These are phyloP conservation scores for Venturia asperata DNA, from an alignment of 2,329 filamentous ascomycete genomes.

Conservation along the genomic window DNA sequence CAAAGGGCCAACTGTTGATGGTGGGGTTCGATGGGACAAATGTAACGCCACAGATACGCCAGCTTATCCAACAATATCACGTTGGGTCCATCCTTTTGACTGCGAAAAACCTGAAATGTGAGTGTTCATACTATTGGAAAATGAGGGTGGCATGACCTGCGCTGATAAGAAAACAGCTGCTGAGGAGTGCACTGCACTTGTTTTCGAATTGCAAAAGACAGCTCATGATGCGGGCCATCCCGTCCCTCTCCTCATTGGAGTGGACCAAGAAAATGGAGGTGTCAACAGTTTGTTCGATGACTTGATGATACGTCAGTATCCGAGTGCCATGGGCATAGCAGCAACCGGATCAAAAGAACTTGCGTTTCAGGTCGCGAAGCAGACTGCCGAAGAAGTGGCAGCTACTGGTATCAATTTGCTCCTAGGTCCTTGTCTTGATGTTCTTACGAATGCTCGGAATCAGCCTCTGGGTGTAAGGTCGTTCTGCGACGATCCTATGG, in stretches of 20 bases:
- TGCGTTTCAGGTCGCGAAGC: constrained; percentile 84
- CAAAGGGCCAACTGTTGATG: constrained; percentile 67
- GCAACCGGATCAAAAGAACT: constrained; percentile 79
- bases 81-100: constrained; percentile 81
- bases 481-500: constrained; percentile 85
- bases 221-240: constrained; percentile 86
- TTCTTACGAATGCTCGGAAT: constrained; percentile 85
- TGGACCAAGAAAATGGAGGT: constrained; percentile 97
- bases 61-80: constrained; percentile 75
- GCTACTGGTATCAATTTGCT: constrained; percentile 96
- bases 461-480: constrained; percentile 86
- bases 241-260: constrained; percentile 77
- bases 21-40: constrained; percentile 83
- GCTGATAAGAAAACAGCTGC: constrained; percentile 55
- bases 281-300: constrained; percentile 96
- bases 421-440: constrained; percentile 86
- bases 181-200: constrained; percentile 77
- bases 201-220: constrained; percentile 87
- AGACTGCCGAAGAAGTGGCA: constrained; percentile 84
- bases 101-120: constrained; percentile 80
- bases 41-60: constrained; percentile 74
- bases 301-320: constrained; percentile 91
- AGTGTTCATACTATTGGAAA: constrained; percentile 24
- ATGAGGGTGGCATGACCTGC: neutral
- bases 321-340: constrained; percentile 94